Evolutionary conservation across 257 asterid genomes (phyloP).

Genomic region (Ilex aquifolium): DNA sequence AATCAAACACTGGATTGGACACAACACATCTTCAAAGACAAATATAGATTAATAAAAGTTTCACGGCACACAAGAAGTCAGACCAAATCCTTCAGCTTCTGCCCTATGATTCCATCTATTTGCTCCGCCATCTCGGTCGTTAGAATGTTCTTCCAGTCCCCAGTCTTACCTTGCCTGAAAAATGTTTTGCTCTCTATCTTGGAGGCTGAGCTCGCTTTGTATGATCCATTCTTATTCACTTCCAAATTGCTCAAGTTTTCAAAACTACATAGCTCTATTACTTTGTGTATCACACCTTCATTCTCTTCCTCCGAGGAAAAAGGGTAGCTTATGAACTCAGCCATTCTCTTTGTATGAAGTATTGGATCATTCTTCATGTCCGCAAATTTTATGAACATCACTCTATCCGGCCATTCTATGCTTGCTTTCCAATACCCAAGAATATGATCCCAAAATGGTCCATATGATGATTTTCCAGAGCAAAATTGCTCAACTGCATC

Average conservation of each 20-base stretch:
- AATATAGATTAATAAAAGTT: too few species aligned
- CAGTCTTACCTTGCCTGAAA: constrained; percentile 25
- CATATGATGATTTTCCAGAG: neutral
- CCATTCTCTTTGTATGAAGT: neutral
- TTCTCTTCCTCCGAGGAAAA: constrained; percentile 5
- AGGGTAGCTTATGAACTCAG: constrained; percentile 7
- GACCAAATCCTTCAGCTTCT: constrained; percentile 11
- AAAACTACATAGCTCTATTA: constrained; percentile 2
- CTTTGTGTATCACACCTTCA: neutral
- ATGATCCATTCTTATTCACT: constrained; percentile 16
- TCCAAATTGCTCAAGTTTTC: constrained; percentile 6
- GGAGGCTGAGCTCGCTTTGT: neutral
- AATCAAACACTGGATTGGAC: too few species aligned
- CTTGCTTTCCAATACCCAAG: constrained; percentile 4
- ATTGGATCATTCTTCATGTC: constrained; percentile 4
- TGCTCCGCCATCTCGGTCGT: constrained; percentile 16
- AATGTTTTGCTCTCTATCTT: constrained; percentile 11
- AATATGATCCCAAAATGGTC: constrained; percentile 16
- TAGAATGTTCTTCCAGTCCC: constrained; percentile 24
- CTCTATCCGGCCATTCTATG: neutral
- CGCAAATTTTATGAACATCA: constrained; percentile 7
- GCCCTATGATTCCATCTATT: constrained; percentile 16
- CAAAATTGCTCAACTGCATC: neutral
- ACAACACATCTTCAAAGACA: too few species aligned
- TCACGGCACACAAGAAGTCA: too few species aligned